phyloP scores from a whole-genome alignment of 371 early-diverging fungal genomes.

The Cladochytrium tenue region DNA sequence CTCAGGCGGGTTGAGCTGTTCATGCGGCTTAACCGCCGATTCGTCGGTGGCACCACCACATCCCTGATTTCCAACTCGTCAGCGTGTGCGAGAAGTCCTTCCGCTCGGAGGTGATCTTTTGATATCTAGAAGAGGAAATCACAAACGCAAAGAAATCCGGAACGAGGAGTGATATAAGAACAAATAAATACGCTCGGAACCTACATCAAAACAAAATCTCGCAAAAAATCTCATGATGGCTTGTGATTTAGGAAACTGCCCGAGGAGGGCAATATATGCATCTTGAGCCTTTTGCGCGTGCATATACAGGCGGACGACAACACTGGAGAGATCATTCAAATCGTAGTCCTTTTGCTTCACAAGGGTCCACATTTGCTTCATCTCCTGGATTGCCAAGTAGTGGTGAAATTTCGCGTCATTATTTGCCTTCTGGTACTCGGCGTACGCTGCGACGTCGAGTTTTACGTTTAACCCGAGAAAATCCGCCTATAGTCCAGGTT shows the following conservation, averaged over 20 bases:
- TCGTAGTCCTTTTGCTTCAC: slow-evolving; percentile 6
- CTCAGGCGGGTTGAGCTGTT: neutral
- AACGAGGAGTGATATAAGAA: neutral
- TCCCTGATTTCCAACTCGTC: slow-evolving; percentile 13
- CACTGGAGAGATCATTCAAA: slow-evolving; percentile 14
- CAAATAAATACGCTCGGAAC: neutral
- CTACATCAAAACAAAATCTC: slow-evolving; percentile 24
- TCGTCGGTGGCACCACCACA: no score
- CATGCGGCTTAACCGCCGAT: no score
- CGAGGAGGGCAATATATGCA: slow-evolving; percentile 12
- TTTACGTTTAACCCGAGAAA: slow-evolving; percentile 12
- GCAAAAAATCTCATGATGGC: slow-evolving; percentile 19
- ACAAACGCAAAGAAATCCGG: no score
- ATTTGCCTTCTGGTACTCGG: slow-evolving; percentile 22
- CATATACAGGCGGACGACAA: slow-evolving; percentile 10
- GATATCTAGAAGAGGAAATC: slow-evolving; percentile 11
- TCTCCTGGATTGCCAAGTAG: slow-evolving; percentile 16
- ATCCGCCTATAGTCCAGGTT: slow-evolving; percentile 1
- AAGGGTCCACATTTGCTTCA: slow-evolving; percentile 22
- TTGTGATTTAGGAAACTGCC: slow-evolving; percentile 24
- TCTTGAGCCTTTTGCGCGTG: slow-evolving; percentile 12
- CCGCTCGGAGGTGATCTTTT: slow-evolving; percentile 7
- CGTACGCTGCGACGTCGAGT: slow-evolving; percentile 18
- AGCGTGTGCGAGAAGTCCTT: neutral
- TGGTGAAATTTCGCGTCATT: slow-evolving; percentile 27